phyloP scores from a whole-genome alignment of 192 early-diverging fungal species.

The Chytriomyces confervae region DNA sequence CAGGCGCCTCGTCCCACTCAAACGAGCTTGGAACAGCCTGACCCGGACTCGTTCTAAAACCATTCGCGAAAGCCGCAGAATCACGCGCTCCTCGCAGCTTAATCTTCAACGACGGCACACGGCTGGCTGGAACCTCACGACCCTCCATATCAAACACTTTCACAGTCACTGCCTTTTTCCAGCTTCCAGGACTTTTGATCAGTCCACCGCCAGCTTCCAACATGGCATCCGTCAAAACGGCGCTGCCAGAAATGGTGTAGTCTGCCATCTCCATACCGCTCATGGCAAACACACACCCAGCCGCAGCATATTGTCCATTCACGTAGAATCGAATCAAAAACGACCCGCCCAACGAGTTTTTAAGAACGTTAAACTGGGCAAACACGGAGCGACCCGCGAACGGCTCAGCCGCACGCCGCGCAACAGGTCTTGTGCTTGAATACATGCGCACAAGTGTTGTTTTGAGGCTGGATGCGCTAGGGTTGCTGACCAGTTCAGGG shows the following conservation, averaged over 20 bases:
- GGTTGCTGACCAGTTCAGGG: no score
- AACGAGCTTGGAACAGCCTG: no score
- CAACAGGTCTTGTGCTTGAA: no score
- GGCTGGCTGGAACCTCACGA: neutral
- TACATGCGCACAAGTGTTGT: no score
- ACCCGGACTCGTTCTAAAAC: no score
- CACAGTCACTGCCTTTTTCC: neutral
- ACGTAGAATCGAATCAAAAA: neutral
- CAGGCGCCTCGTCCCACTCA: no score
- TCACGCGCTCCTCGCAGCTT: neutral
- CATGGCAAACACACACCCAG: slow-evolving; percentile 4
- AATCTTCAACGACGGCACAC: neutral
- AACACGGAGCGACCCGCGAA: no score
- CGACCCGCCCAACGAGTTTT: neutral
- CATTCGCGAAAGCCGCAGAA: no score
- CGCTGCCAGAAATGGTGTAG: neutral
- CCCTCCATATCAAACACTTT: neutral
- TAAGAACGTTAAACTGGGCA: neutral
- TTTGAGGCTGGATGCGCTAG: no score
- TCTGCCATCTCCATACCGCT: neutral
- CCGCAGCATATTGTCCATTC: neutral
- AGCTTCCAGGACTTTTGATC: neutral
- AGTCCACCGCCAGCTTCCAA: neutral
- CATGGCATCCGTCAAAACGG: neutral
- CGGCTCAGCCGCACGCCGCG: no score